Base-by-base conservation (phyloP, 169 alveolate species). In the Ichthyophthirius multifiliis region DNA sequence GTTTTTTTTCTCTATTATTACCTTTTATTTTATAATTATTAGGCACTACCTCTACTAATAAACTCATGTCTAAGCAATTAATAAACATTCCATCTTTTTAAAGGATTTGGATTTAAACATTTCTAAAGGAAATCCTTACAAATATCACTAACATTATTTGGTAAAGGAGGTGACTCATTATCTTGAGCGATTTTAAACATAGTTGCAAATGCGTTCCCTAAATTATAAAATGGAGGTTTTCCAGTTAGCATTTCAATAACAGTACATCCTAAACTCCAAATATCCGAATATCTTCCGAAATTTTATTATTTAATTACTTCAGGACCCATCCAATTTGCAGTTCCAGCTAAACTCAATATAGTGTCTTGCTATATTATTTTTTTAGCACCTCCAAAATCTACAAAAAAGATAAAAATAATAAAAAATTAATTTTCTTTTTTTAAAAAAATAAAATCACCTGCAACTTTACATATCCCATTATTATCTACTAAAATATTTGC, bases 301-400 rank as follows among this genome's bases (percentile, higher is more conserved):
- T 82, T 78, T 45, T 67, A 74, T 37, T 87, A 43, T n/a, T 34
- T 63, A 20, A 87, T 20, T 0, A 55, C 71, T 39, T 90, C 96
- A n/a, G 97, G 97, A 7, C 95, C 92, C 95, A 93, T 93, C 93
- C 95, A 93, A 71, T 89, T 84, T 0, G 92, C 89, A 31, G 95
- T 89, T 1, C 97, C 97, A 65, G 62, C 6, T 65, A 20, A 9
- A 35, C 82, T 47, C 47, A 20, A 15, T n/a, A n/a, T n/a, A n/a
- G n/a, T n/a, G 30, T 48, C 7, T 44, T 65, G n/a, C 23, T n/a
- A n/a, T n/a, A n/a, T 39, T 13, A 83, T 75, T 55, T 65, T 73
- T 44, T 82, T 88, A 3, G 89, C 74, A 41, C 75, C 48, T 3
- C 87, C 87, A 85, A 81, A 85, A 74, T 79, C n/a, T n/a, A n/a